A percentile compares a stretch with the other conserved stretches of the same genome.
Evolutionary conservation across 2,329 filamentous ascomycete species (phyloP).

Genomic region (Penicillium hesseltinei): DNA sequence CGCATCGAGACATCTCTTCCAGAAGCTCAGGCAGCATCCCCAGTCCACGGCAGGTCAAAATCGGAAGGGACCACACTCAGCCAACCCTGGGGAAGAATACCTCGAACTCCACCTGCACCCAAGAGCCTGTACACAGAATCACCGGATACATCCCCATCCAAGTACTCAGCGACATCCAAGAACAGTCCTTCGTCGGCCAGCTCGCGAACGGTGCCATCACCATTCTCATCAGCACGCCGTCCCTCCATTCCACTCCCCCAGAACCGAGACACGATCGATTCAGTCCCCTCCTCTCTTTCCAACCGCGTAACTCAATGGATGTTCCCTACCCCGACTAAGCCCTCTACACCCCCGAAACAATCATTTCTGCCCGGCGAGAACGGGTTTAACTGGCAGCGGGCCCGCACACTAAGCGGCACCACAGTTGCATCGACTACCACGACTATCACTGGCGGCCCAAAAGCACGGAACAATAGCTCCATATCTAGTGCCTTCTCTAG

Average conservation of each 20-base stretch:
- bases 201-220: slow-evolving; percentile 23
- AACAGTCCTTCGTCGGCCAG: slow-evolving; percentile 18
- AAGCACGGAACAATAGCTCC: slow-evolving; percentile 25
- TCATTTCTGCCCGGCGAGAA: slow-evolving; percentile 19
- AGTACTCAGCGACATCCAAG: slow-evolving; percentile 4
- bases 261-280: slow-evolving; percentile 13
- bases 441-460: slow-evolving; percentile 20
- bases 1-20: slow-evolving; percentile 6
- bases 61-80: slow-evolving; percentile 13
- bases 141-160: background rate
- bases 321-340: slow-evolving; percentile 21
- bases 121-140: background rate
- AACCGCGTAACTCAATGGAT: slow-evolving; percentile 35
- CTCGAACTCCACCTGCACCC: slow-evolving; percentile 9
- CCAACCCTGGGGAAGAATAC: slow-evolving; percentile 2
- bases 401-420: slow-evolving; percentile 38
- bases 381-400: slow-evolving; percentile 26
- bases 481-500: slow-evolving; percentile 28
- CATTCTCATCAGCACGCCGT: slow-evolving; percentile 22
- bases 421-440: slow-evolving; percentile 33
- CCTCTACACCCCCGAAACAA: slow-evolving; percentile 7
- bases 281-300: slow-evolving; percentile 21
- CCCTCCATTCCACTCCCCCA: slow-evolving; percentile 22
- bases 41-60: slow-evolving; percentile 12
- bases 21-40: background rate